Evolutionary conservation across 305 asterid genomes (phyloP).

Genomic region (Coffea humblotiana): DNA sequence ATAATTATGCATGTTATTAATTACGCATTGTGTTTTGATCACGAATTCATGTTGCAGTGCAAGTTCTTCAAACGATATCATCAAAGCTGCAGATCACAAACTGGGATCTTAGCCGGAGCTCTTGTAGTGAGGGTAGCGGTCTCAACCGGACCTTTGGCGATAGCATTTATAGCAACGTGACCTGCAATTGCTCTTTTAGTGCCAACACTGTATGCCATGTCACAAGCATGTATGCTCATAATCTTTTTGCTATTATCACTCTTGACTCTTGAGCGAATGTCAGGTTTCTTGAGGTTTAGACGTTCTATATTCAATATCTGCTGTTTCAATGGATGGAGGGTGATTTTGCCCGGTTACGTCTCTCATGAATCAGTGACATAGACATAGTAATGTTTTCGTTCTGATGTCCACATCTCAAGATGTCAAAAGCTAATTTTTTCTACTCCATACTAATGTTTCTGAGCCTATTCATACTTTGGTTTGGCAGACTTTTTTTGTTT

Average conservation of each 20-base stretch:
- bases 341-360: not conserved
- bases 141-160: slow-evolving; percentile 36
- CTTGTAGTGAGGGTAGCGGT: slow-evolving; percentile 46
- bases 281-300: not conserved
- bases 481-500: not conserved
- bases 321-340: not conserved
- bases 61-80: slow-evolving; percentile 56
- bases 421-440: not conserved
- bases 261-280: not conserved
- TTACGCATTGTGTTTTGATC: not conserved
- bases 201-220: slow-evolving; percentile 64
- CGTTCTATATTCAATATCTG: not conserved
- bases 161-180: slow-evolving; percentile 31
- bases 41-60: slow-evolving; percentile 41
- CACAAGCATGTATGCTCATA: slow-evolving; percentile 58
- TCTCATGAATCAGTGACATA: not conserved
- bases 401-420: not conserved
- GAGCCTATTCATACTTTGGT: not conserved
- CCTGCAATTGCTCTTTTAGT: slow-evolving; percentile 62
- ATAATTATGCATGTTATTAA: not conserved
- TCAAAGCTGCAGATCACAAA: slow-evolving; percentile 45
- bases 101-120: slow-evolving; percentile 50
- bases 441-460: not conserved
- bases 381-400: not conserved
- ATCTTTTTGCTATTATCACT: not conserved